Conservation (phyloP, 768 basidiomycete species). For the Termitomyces sp. region DNA sequence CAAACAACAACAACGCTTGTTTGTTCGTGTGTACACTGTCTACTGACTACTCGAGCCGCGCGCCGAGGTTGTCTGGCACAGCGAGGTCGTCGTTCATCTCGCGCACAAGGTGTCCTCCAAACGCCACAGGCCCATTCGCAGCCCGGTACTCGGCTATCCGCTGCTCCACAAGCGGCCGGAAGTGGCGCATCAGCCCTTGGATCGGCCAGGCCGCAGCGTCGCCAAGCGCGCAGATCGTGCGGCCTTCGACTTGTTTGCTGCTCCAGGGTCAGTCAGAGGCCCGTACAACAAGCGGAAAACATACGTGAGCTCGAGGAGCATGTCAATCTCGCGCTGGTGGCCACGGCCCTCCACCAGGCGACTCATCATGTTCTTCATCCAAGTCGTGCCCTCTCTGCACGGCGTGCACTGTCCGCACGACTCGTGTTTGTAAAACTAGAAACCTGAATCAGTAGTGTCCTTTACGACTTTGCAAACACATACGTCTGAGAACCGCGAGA, state of each 20-base stretch:
- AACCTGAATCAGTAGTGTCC: background rate
- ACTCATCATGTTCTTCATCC: slow-evolving; percentile 99
- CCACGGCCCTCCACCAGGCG: slow-evolving; percentile 90
- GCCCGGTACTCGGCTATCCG: slow-evolving; percentile 78
- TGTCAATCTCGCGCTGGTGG: slow-evolving; percentile 93
- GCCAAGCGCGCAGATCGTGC: slow-evolving; percentile 94
- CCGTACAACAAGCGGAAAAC: slow-evolving; percentile 15
- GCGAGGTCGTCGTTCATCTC: slow-evolving; percentile 68
- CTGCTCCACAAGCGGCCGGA: slow-evolving; percentile 91
- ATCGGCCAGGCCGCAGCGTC: slow-evolving; percentile 99
- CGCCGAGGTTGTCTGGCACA: slow-evolving; percentile 70
- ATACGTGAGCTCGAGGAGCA: slow-evolving; percentile 92
- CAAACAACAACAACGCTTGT: slow-evolving; percentile 2
- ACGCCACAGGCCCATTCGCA: slow-evolving; percentile 76
- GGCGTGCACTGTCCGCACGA: slow-evolving; percentile 97
- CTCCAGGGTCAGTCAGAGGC: slow-evolving; percentile 3
- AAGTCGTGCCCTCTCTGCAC: slow-evolving; percentile 91
- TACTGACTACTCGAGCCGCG: slow-evolving; percentile 22
- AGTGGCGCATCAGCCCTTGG: slow-evolving; percentile 95
- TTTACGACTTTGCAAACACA: slow-evolving; percentile 9
- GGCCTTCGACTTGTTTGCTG: slow-evolving; percentile 94
- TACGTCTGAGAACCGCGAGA: slow-evolving; percentile 86
- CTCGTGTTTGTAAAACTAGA: slow-evolving; percentile 95
- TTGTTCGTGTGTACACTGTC: background rate
- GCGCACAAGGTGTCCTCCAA: slow-evolving; percentile 75